Evolutionary conservation across 768 basidiomycete species (phyloP).

Genomic region (Mycena crocata): DNA sequence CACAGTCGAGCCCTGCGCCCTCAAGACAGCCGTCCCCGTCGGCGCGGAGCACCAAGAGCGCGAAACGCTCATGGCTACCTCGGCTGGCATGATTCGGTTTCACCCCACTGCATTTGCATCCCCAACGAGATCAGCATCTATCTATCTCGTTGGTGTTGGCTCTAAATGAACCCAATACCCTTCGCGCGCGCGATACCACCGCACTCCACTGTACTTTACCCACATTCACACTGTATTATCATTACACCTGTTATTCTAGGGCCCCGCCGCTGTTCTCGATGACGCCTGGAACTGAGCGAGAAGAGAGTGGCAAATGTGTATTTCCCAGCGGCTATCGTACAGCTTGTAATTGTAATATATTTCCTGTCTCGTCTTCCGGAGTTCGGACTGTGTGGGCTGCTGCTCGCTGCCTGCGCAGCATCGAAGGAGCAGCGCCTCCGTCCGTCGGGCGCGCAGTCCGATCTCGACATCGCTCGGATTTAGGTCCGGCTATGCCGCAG

Average conservation of each 20-base stretch:
- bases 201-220: slow-evolving; percentile 1
- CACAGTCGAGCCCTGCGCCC: slow-evolving; percentile 36
- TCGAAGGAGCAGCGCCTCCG: too few species aligned
- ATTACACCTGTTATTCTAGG: slow-evolving; percentile 3
- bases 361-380: background rate
- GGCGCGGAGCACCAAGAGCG: slow-evolving; percentile 31
- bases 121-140: slow-evolving; percentile 9
- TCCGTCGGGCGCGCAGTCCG: background rate
- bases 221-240: slow-evolving; percentile 7
- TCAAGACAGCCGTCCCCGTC: slow-evolving; percentile 40
- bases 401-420: too few species aligned
- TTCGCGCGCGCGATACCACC: slow-evolving; percentile 17
- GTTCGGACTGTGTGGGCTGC: background rate
- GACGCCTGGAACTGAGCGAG: too few species aligned
- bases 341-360: slow-evolving; percentile 15
- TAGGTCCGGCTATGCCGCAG: slow-evolving; percentile 78
- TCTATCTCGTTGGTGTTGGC: too few species aligned
- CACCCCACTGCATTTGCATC: background rate
- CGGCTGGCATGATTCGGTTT: slow-evolving; percentile 16
- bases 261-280: too few species aligned
- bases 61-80: slow-evolving; percentile 34
- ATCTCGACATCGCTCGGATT: slow-evolving; percentile 20
- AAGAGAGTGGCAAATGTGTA: slow-evolving; percentile 14
- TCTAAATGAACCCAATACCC: too few species aligned
- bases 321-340: slow-evolving; percentile 11